Base-by-base conservation (phyloP, 1,284 basidiomycete genomes). In the Ganoderma multipileum region DNA sequence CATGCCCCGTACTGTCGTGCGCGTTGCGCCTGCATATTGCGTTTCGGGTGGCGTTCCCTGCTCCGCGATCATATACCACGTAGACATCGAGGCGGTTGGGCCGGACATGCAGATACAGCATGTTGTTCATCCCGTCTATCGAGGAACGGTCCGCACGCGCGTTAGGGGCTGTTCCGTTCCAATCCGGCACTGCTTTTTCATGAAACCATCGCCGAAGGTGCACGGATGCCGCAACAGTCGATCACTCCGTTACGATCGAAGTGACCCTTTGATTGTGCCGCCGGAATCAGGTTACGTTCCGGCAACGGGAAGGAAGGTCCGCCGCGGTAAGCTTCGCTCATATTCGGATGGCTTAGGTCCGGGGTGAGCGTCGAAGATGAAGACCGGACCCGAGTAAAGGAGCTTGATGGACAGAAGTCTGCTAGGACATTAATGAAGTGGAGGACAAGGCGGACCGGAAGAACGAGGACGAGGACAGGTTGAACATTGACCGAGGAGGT, bases 181-280 rank as follows among this genome's bases (percentile, higher is more conserved):
- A 9, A 20, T 26, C 33, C 36, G 7, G 38, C 38, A 38, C 28
- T 23, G 33, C 38, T 14, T 39, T 39, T 14, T 2, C 11, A 59
- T 36, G 18, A 18, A 8, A 47, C 44, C 44, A 23, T 18, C 57
- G 33, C n/a, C 11, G 57, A 26, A 59, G 20, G 4, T 39, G 57
- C 36, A 30, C 20, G 20, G 57, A 59, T 59, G 57, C 57, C 23
- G 47, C 8, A 9, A 59, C 38, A 23, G 57, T 58, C n/a, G 57
- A 59, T 59, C 57, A 39, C 36, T 59, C 57, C 57, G 57, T 11
- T n/a, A 18, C 26, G 47, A 52, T 52, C 47, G 36, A 38, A 38
- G 11, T 39, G 57, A 59, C 26, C 33, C 38, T 16, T 52, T 14
- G 47, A 26, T n/a, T n/a, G n/a, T n/a, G n/a, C 47, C 23, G 47